These are phyloP conservation scores for Vigna unguiculata DNA, from an alignment of 306 rosid genomes.

Conservation along the genomic window DNA sequence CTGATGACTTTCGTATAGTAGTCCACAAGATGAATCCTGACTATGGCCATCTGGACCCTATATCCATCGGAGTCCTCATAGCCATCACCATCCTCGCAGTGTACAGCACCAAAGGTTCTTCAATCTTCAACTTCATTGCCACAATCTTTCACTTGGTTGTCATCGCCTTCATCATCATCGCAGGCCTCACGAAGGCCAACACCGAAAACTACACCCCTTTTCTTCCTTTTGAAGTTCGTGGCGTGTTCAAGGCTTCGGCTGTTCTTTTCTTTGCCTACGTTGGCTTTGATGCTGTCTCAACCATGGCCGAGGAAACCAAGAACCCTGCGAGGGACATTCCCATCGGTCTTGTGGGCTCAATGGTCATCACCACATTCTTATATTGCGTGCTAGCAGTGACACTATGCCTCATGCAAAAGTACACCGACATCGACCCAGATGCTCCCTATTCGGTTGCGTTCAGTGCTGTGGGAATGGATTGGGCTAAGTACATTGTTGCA, in stretches of 20 bases:
- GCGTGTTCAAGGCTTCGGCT: conserved; percentile 70
- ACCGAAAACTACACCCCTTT: conserved; percentile 55
- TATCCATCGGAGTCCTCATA: conserved; percentile 59
- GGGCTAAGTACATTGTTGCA: conserved; percentile 91
- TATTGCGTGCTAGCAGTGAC: conserved; percentile 75
- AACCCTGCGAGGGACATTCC: conserved; percentile 84
- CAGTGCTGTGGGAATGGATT: conserved; percentile 66
- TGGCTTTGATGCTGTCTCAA: conserved; percentile 82
- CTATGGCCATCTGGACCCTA: conserved; percentile 72
- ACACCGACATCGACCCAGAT: not conserved
- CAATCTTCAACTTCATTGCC: conserved; percentile 81
- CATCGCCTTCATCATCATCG: conserved; percentile 73
- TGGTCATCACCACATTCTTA: conserved; percentile 53
- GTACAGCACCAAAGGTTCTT: conserved; percentile 82
- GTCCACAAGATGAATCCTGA: conserved; percentile 22
- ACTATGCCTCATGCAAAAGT: conserved; percentile 75
- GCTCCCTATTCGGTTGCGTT: conserved; percentile 81
- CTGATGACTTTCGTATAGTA: conserved; percentile 67
- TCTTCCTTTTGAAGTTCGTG: conserved; percentile 51
- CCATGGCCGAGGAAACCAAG: conserved; percentile 92
- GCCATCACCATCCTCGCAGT: conserved; percentile 60
- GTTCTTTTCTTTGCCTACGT: conserved; percentile 88
- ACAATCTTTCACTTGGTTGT: conserved; percentile 62
- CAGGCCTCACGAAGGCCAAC: conserved; percentile 73
- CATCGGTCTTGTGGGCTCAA: conserved; percentile 82